Evolutionary conservation across 148 eudicot genomes (phyloP), one percentile per base, ranked within the genome.

Genomic region (Amaranthus cruentus): DNA sequence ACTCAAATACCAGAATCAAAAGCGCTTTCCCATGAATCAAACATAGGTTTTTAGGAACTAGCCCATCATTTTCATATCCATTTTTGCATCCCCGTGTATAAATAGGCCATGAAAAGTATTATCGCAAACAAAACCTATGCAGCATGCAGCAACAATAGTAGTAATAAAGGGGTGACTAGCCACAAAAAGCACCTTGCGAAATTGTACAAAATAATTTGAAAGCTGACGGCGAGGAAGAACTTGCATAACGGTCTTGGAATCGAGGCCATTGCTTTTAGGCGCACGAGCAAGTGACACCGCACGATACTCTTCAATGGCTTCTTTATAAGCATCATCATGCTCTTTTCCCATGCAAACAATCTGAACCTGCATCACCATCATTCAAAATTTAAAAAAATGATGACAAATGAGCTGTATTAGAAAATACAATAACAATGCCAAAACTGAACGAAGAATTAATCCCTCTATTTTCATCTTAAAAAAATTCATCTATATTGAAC

Each of bases 171-270:
- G 64, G 64, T 62, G 47, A 21, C 15, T 67, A 68, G 77, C 77
- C 53, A 50, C 60, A 9, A 18, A 69, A 73, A 18, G n/a, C 78
- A 94, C 98, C 97, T 94, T 94, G 56, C 97, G 97, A 64, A 94
- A 91, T 83, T 94, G 93, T 59, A 86, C 88, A 88, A 94, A 94
- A 77, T 94, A 94, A 82, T 89, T 94, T 47, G 97, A 88, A 82
- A 94, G 89, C 79, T 91, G 98, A 71, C 98, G 98, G 48, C 84
- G 90, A 71, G 98, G 93, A 75, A 94, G 86, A 75, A 66, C 77
- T 54, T 71, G 66, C 65, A 76, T 75, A 68, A 71, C 80, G 78
- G 76, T 76, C 49, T 74, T 70, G 61, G 73, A 73, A 68, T 77
- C 78, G 70, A 73, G 61, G 68, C 69, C 83, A 38, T 85, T 70